Conservation (phyloP, 352 stramenopile genomes). For the Globisporangium spiculum region DNA sequence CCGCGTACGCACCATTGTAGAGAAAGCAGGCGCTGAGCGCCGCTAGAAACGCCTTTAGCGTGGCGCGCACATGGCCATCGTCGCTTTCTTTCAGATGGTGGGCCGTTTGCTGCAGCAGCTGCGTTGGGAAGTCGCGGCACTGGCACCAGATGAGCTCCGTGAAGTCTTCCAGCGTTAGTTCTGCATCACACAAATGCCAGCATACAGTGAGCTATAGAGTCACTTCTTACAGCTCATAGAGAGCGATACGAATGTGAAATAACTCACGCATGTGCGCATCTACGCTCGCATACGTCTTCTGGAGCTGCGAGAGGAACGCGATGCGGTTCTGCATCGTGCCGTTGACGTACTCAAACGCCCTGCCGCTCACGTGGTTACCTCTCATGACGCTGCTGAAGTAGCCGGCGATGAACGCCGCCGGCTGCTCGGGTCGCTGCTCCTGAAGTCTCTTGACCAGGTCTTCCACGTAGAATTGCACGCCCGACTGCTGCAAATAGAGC, state of each 20-base stretch:
- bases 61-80: constrained; percentile 23
- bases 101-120: constrained; percentile 38
- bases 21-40: constrained; percentile 47
- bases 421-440: constrained; percentile 41
- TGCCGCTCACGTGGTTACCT: constrained; percentile 35
- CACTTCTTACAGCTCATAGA: not conserved
- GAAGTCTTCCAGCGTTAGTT: constrained; percentile 55
- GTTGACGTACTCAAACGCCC: constrained; percentile 51
- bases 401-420: constrained; percentile 34
- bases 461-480: constrained; percentile 52
- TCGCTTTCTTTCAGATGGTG: constrained; percentile 37
- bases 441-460: constrained; percentile 52
- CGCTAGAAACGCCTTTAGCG: constrained; percentile 31
- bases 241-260: not conserved
- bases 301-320: constrained; percentile 44
- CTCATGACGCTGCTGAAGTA: constrained; percentile 40
- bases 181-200: constrained; percentile 17
- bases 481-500: constrained; percentile 51
- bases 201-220: not conserved
- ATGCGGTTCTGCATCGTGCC: constrained; percentile 50
- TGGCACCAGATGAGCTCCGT: constrained; percentile 54
- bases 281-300: constrained; percentile 35
- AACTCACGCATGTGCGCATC: constrained; percentile 36
- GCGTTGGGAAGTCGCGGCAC: constrained; percentile 44
- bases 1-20: constrained; percentile 36